These are phyloP conservation scores for Neonectria hederae DNA, from an alignment of 2,329 filamentous ascomycete species.

Conservation along the genomic window DNA sequence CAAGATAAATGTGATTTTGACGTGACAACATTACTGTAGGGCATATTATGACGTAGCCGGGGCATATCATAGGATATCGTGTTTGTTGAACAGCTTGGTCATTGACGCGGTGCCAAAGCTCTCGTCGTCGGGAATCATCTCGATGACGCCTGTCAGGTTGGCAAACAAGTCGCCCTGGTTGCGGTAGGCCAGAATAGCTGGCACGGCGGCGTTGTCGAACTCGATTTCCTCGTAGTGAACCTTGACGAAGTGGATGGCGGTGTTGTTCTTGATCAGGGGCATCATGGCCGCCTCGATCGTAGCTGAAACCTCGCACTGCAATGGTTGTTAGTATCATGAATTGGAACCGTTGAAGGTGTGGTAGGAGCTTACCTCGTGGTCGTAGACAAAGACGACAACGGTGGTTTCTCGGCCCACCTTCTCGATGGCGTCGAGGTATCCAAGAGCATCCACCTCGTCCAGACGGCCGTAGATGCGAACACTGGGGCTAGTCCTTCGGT, in stretches of 20 bases:
- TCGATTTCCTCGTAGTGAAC: constrained; percentile 92
- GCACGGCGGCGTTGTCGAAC: constrained; percentile 88
- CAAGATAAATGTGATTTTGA: constrained; percentile 26
- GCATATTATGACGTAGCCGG: constrained; percentile 19
- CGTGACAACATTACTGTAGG: constrained; percentile 41
- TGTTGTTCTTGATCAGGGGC: constrained; percentile 76
- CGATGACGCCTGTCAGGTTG: constrained; percentile 85
- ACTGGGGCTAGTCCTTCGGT: constrained; percentile 78
- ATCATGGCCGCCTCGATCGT: constrained; percentile 82
- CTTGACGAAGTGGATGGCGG: constrained; percentile 85
- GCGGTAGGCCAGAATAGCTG: constrained; percentile 88
- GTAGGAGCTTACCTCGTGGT: constrained; percentile 75
- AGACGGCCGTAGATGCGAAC: constrained; percentile 81
- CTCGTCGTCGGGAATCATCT: constrained; percentile 81
- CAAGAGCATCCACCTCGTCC: constrained; percentile 85
- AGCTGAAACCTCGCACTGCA: constrained; percentile 79
- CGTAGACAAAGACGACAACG: constrained; percentile 94
- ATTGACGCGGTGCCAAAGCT: constrained; percentile 65
- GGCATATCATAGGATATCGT: constrained; percentile 59
- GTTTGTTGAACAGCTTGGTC: constrained; percentile 61
- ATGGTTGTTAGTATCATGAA: constrained; percentile 39
- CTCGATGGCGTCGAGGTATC: constrained; percentile 96
- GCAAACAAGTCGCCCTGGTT: constrained; percentile 89
- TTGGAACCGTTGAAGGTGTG: background rate
- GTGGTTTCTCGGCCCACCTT: constrained; percentile 82